Conservation (phyloP, 257 asterid species). For the Buddleja alternifolia region DNA sequence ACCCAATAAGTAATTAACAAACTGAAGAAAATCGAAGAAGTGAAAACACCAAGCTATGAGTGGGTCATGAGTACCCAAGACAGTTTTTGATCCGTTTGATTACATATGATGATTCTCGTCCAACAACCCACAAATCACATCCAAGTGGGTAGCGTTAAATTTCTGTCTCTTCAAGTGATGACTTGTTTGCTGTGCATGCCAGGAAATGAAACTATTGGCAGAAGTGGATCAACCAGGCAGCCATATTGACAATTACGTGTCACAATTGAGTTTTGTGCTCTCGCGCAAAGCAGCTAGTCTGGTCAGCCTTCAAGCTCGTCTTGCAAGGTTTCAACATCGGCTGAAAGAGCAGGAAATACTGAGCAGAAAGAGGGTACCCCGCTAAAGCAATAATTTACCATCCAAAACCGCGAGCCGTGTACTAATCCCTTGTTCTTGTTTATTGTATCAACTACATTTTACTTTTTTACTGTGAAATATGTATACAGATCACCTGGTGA, state of each 20-base stretch:
- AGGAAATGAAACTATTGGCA: slow-evolving; percentile 96
- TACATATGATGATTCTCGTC: no score
- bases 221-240: slow-evolving; percentile 98
- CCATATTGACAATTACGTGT: slow-evolving; percentile 82
- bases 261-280: slow-evolving; percentile 84
- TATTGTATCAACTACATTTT: slow-evolving; percentile 41
- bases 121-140: no score
- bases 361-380: slow-evolving; percentile 81
- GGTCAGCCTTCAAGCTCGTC: slow-evolving; percentile 97
- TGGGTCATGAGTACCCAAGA: no score
- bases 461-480: slow-evolving; percentile 29
- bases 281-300: slow-evolving; percentile 94
- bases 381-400: slow-evolving; percentile 38
- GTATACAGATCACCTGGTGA: slow-evolving; percentile 36
- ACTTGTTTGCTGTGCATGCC: slow-evolving; percentile 38
- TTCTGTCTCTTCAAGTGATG: slow-evolving; percentile 3
- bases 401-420: slow-evolving; percentile 17
- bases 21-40: neutral
- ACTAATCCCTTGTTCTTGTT: slow-evolving; percentile 28
- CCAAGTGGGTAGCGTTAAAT: no score
- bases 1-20: neutral
- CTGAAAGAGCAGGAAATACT: slow-evolving; percentile 93
- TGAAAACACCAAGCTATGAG: neutral
- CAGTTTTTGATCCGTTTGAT: no score
- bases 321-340: slow-evolving; percentile 94